Conservation (phyloP, 306 rosid species). For the Vigna hirtella region DNA sequence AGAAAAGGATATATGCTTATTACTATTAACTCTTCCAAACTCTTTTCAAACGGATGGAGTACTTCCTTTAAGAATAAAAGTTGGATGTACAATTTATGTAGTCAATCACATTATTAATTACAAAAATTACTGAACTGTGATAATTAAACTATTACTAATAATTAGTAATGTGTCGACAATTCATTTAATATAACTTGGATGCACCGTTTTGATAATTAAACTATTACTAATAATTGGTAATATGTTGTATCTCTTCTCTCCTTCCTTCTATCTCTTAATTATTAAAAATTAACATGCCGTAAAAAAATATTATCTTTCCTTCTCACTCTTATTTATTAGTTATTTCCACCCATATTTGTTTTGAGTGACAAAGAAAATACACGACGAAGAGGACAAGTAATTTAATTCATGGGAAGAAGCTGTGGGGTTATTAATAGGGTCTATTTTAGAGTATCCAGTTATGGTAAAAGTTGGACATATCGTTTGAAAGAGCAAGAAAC, state of each 20-base stretch:
- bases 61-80: not conserved
- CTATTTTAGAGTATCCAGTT: not conserved
- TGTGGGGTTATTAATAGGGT: not conserved
- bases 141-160: not conserved
- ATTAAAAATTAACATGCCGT: not conserved
- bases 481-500: not conserved
- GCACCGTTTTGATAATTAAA: not conserved
- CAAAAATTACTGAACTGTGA: not conserved
- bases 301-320: not conserved
- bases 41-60: conserved; percentile 21
- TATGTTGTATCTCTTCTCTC: not conserved
- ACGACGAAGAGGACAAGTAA: not conserved
- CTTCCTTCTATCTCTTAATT: not conserved
- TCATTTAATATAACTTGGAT: not conserved
- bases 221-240: no score
- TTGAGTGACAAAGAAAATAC: not conserved
- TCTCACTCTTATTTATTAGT: not conserved
- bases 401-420: not conserved
- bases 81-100: not conserved
- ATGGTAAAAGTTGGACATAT: not conserved
- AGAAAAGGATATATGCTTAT: not conserved
- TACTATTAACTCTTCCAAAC: not conserved
- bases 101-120: not conserved
- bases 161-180: not conserved
- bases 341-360: not conserved